A percentile compares a stretch with the other conserved stretches of the same genome.
Conservation (phyloP, 1,284 basidiomycete species). For the Cutaneotrichosporon cavernicola region DNA sequence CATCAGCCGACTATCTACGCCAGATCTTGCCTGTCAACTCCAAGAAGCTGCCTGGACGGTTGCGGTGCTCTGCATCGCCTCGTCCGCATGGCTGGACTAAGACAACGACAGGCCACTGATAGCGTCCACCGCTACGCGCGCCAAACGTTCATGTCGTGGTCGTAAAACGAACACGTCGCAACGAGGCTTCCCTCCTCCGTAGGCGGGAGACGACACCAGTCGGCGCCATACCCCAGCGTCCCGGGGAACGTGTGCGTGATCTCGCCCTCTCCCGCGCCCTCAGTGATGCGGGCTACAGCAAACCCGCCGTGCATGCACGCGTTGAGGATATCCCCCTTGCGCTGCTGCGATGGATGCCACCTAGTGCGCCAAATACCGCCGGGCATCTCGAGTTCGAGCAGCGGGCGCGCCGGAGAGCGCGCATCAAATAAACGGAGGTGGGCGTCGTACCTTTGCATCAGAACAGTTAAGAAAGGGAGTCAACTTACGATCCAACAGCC, state of each 20-base stretch:
- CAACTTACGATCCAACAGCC: constrained; percentile 72
- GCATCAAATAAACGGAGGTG: constrained; percentile 79
- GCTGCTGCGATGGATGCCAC: constrained; percentile 75
- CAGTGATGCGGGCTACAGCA: constrained; percentile 67
- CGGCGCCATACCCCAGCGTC: constrained; percentile 89
- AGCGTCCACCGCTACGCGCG: constrained; percentile 53
- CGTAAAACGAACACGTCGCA: constrained; percentile 95
- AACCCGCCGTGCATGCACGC: constrained; percentile 98
- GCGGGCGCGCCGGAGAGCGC: constrained; percentile 64
- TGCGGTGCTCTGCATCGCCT: too few relatives aligned
- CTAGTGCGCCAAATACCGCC: constrained; percentile 96
- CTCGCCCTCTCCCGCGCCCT: constrained; percentile 23
- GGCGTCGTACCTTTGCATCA: constrained; percentile 83
- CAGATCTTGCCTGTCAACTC: too few relatives aligned
- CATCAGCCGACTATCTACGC: too few relatives aligned
- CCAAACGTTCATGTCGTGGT: constrained; percentile 83
- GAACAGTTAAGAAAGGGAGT: not conserved
- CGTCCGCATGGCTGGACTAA: too few relatives aligned
- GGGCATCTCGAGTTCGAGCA: constrained; percentile 68
- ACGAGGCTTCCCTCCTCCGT: constrained; percentile 57
- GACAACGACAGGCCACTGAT: too few relatives aligned
- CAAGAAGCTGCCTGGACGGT: too few relatives aligned
- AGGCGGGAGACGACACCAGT: constrained; percentile 70
- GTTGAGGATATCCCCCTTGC: constrained; percentile 71
- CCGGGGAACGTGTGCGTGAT: constrained; percentile 70